Percentiles rank a stretch among this genome's conserved stretches.
Evolutionary conservation across 2,329 filamentous ascomycete species (phyloP).

Genomic region (Nigrograna mackinnonii): DNA sequence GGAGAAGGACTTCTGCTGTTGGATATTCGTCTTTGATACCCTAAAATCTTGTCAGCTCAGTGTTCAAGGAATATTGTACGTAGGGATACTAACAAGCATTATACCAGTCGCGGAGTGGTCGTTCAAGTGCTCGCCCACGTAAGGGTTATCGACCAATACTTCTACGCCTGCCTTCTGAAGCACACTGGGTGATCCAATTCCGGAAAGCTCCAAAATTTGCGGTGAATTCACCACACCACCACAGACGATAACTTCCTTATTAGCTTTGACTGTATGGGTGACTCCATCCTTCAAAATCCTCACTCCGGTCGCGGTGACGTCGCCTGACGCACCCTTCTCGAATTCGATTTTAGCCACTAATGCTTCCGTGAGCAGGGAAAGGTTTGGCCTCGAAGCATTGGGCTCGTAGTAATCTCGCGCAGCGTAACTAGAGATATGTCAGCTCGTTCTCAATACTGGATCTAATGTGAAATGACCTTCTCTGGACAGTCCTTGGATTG

Average conservation of each 20-base stretch:
- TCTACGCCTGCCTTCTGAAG: conserved; percentile 30
- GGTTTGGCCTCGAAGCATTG: conserved; percentile 45
- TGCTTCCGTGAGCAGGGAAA: conserved; percentile 53
- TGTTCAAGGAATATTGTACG: neutral
- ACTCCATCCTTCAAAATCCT: conserved; percentile 43
- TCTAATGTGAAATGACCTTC: too few species aligned
- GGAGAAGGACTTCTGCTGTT: conserved; percentile 25
- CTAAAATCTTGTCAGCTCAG: conserved; percentile 8
- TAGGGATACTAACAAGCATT: conserved; percentile 11
- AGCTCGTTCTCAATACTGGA: too few species aligned
- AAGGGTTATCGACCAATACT: conserved; percentile 27
- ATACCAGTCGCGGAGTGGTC: conserved; percentile 32
- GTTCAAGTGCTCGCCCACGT: conserved; percentile 40
- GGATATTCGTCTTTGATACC: conserved; percentile 29
- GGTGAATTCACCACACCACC: conserved; percentile 31
- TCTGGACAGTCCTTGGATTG: conserved; percentile 22
- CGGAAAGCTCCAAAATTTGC: conserved; percentile 36
- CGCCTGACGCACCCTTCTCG: conserved; percentile 41
- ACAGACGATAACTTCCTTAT: conserved; percentile 33
- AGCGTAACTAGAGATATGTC: conserved; percentile 35
- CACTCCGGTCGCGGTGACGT: conserved; percentile 43
- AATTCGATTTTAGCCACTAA: conserved; percentile 52
- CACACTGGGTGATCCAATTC: conserved; percentile 26
- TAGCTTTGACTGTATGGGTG: conserved; percentile 25
- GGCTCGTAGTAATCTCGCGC: conserved; percentile 41